Evolutionary conservation across 371 early-diverging fungal species (phyloP), one percentile per base, ranked within the genome.

Genomic region (Lichtheimia ornata): DNA sequence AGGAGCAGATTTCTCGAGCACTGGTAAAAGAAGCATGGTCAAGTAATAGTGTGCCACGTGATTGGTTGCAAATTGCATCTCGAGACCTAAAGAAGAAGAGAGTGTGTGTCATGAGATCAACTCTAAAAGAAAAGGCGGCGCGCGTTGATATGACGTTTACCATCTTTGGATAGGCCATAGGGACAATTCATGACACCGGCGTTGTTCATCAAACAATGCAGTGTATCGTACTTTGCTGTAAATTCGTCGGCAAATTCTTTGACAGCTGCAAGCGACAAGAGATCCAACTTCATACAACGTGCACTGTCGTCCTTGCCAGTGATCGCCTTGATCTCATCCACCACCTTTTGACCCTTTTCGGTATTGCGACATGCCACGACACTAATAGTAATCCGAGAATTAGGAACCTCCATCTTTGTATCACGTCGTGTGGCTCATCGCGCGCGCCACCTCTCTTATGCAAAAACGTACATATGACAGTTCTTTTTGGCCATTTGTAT

Each of bases 41-140:
- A 91, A 75, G n/a, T 79, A 82, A 61, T 86, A 85, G 52, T 89
- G 90, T 18, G 89, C 95, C 28, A 94, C 71, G 59, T 94, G 93
- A 73, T 95, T 94, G 11, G 72, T 73, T 5, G 69, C 79, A 43
- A 74, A 72, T 54, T 71, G 73, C 0, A 40, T 62, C 49, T 76
- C 77, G 42, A 76, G 62, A 4, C 63, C 65, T 65, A 50, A 15
- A 27, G 41, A 27, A 17, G 12, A 45, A n/a, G n/a, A n/a, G n/a
- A n/a, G n/a, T n/a, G n/a, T 45, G 5, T 45, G 15, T 13, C 18
- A n/a, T 18, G 27, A 51, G 14, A 51, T 20, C 51, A 51, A 18
- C 9, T 14, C 25, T 25, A 27, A 50, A 35, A 59, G 22, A 51
- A 13, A 1, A 7, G 50, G n/a, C 17, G 42, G n/a, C n/a, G n/a